Conservation (phyloP, 768 basidiomycete genomes). For the Neoboletus magnificus region DNA sequence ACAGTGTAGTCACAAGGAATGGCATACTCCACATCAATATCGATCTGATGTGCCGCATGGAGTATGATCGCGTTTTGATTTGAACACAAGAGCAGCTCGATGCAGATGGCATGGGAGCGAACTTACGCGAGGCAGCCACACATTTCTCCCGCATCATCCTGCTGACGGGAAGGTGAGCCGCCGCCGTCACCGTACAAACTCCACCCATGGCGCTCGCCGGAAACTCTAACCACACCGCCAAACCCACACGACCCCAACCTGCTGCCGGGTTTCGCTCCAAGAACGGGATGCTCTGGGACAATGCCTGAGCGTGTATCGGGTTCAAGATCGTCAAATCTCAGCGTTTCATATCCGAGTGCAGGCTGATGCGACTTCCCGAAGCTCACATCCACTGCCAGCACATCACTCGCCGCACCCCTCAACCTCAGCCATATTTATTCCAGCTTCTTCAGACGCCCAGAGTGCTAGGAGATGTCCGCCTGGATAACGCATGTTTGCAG, state of each 20-base stretch:
- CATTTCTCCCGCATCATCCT: not conserved
- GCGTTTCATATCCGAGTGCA: not conserved
- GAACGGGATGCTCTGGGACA: not conserved
- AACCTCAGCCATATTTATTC: not conserved
- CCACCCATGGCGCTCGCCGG: not conserved
- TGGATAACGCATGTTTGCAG: slow-evolving; percentile 14
- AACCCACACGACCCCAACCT: not conserved
- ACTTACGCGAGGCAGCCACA: not conserved
- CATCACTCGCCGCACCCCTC: slow-evolving; percentile 6
- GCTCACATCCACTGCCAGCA: not conserved
- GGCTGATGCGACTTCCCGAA: not conserved
- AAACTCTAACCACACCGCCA: not conserved
- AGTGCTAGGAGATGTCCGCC: not conserved
- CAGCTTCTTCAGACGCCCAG: slow-evolving; percentile 4
- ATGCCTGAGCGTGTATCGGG: not conserved
- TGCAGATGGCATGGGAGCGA: not conserved
- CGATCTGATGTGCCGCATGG: not conserved
- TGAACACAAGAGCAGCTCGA: not conserved
- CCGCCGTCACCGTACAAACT: not conserved
- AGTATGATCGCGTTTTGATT: not conserved
- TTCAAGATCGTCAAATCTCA: not conserved
- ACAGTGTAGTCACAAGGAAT: not conserved
- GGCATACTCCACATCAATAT: not conserved
- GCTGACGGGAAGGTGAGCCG: no score
- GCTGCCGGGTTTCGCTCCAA: not conserved